Percentiles rank a stretch among this genome's conserved stretches.
These are phyloP conservation scores for Nymphaea thermarum DNA, from an alignment of 164 flowering plant species.

Conservation along the genomic window DNA sequence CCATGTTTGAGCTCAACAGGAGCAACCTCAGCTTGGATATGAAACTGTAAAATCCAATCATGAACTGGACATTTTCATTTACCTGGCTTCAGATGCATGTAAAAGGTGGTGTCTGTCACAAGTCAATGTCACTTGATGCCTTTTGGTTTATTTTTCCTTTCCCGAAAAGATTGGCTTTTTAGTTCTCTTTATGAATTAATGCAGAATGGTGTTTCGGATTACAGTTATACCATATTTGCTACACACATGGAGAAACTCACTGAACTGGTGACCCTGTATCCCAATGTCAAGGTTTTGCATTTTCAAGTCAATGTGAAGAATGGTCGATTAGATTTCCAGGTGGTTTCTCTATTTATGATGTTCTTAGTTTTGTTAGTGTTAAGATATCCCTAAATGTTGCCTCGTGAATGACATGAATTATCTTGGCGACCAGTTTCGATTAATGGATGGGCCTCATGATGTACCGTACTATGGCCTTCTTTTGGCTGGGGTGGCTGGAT, in stretches of 20 bases:
- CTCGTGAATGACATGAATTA: not conserved
- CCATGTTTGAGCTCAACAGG: too few species aligned
- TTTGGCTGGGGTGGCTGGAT: slow-evolving; percentile 88
- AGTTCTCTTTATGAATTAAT: not conserved
- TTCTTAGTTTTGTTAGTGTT: too few species aligned
- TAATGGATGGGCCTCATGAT: slow-evolving; percentile 65
- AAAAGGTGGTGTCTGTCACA: too few species aligned
- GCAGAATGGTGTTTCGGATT: not conserved
- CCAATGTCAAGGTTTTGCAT: slow-evolving; percentile 88
- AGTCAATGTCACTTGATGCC: too few species aligned
- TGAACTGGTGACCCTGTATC: slow-evolving; percentile 75
- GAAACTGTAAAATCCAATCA: too few species aligned
- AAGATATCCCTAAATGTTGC: too few species aligned
- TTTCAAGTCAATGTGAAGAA: slow-evolving; percentile 66
- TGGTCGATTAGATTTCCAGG: slow-evolving; percentile 89
- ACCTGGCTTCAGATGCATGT: too few species aligned
- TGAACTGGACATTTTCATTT: too few species aligned
- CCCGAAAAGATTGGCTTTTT: too few species aligned
- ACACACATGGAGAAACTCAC: slow-evolving; percentile 92
- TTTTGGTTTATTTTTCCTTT: too few species aligned
- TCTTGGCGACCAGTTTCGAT: slow-evolving; percentile 47
- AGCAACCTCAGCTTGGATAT: too few species aligned
- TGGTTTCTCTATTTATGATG: slow-evolving; percentile 4
- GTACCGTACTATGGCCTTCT: slow-evolving; percentile 88
- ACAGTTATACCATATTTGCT: slow-evolving; percentile 90